Evolutionary conservation across 768 basidiomycete species (phyloP), one percentile per base, ranked within the genome.

Genomic region (Filobasidium wieringae): DNA sequence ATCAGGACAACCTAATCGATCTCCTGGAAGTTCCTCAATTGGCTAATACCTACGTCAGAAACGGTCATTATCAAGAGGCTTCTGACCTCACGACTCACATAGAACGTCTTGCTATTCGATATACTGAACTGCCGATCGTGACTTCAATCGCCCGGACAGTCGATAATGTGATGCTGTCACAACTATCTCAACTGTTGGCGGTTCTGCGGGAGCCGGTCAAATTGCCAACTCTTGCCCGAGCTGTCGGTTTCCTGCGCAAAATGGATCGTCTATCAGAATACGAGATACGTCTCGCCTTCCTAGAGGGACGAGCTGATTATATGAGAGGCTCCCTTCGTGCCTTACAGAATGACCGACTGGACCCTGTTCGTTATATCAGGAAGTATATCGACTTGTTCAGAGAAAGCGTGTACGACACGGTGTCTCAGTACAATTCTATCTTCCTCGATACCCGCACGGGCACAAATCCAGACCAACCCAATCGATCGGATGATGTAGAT

Each of bases 1-100:
- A 93, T 66, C 86, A 90, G 68, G 89, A 93, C 72, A 91, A 91
- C 73, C 80, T 97, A 59, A 80, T 86, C 63, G 91, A 96, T 72
- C 75, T 97, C 33, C 81, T 97, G 57, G 91, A 95, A 64, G 81
- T 92, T 49, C 90, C 93, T 8, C 78, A 86, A 51, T 80, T 99
- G 30, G 85, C 95, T 68, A 88, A 93, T 70, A 88, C 89, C 0
- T 96, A 90, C 69, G 86, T 95, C 14, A 81, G 90, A 36, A 90
- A 89, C 66, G 89, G 89, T 7, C 86, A 87, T 73, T 96, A 91
- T 76, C 79, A 83, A 53, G 95, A 97, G 69, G 92, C 91, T 0
- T 80, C 97, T 57, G 85, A 89, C 27, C 80, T 97, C 36, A 80
- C 86, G 5, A 77, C 80, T 26, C 90, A 93, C 71, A 83, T 85